These are phyloP conservation scores for Capronia epimyces DNA, from an alignment of 2,329 filamentous ascomycete species.

Conservation along the genomic window DNA sequence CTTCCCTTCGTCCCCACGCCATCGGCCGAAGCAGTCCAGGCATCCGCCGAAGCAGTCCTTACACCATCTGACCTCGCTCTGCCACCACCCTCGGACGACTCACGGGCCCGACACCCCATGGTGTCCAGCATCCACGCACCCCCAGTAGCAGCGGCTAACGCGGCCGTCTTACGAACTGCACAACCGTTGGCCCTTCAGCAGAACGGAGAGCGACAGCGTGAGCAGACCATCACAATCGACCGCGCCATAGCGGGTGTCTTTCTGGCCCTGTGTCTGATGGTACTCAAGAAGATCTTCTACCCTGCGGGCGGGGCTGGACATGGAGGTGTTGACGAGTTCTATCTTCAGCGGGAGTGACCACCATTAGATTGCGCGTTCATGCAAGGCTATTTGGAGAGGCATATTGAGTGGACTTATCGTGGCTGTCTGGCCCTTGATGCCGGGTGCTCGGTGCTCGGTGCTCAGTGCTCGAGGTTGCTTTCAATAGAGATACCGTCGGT, in stretches of 20 bases:
- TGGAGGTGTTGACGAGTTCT: slow-evolving; percentile 23
- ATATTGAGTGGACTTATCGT: too few relatives aligned
- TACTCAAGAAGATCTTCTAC: slow-evolving; percentile 48
- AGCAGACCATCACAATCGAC: slow-evolving; percentile 62
- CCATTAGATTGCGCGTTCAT: background rate
- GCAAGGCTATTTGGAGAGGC: too few relatives aligned
- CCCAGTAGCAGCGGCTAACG: slow-evolving; percentile 17
- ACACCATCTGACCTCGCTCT: slow-evolving; percentile 15
- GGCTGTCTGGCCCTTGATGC: too few relatives aligned
- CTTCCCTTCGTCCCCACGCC: slow-evolving; percentile 19
- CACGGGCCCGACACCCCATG: slow-evolving; percentile 34
- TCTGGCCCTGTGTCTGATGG: slow-evolving; percentile 63
- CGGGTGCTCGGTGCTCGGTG: too few relatives aligned
- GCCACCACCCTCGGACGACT: slow-evolving; percentile 4
- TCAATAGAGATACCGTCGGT: too few relatives aligned
- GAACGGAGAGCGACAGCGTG: slow-evolving; percentile 1
- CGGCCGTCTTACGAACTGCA: slow-evolving; percentile 9
- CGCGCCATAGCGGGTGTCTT: slow-evolving; percentile 69
- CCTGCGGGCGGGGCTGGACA: slow-evolving; percentile 11
- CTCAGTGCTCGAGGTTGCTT: too few relatives aligned
- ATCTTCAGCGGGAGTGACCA: slow-evolving; percentile 18
- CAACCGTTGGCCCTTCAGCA: slow-evolving; percentile 3
- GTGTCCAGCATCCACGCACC: slow-evolving; percentile 16
- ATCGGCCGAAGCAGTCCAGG: slow-evolving; percentile 21
- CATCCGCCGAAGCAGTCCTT: slow-evolving; percentile 19